Conservation (phyloP, 306 rosid genomes). For the Cucurbita pepo region DNA sequence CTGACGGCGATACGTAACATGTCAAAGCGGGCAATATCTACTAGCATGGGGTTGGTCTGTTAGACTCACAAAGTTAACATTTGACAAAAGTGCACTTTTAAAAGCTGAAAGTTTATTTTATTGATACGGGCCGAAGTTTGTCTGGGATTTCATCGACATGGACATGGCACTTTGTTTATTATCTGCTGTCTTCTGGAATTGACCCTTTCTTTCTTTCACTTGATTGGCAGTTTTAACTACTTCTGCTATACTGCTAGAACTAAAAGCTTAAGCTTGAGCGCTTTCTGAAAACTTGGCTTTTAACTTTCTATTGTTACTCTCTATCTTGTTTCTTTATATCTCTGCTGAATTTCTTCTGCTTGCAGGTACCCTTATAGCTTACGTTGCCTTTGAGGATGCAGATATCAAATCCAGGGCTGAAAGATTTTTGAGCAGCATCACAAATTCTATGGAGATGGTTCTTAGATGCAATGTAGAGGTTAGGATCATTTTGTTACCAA, state of each 20-base stretch:
- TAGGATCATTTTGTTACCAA: conserved; percentile 67
- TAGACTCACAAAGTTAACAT: not conserved
- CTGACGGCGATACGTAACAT: too few relatives aligned
- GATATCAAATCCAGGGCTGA: conserved; percentile 80
- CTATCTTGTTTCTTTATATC: not conserved
- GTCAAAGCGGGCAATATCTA: too few relatives aligned
- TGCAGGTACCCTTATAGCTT: conserved; percentile 74
- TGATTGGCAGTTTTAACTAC: not conserved
- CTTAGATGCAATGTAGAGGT: conserved; percentile 83
- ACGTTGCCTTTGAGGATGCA: conserved; percentile 60
- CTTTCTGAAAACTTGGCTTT: not conserved
- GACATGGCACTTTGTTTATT: not conserved
- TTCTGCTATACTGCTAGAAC: not conserved
- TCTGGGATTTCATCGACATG: not conserved
- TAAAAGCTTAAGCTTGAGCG: not conserved
- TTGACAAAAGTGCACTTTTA: not conserved
- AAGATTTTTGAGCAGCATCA: conserved; percentile 86
- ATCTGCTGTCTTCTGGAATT: not conserved
- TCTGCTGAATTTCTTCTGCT: conserved; percentile 3
- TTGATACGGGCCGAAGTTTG: not conserved
- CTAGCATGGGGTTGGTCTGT: too few relatives aligned
- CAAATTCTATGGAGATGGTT: conserved; percentile 87
- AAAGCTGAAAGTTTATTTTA: not conserved
- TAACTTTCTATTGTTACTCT: not conserved
- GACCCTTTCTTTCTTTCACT: not conserved